These are phyloP conservation scores for Monascus purpureus DNA, from an alignment of 495 filamentous ascomycete genomes.

Conservation along the genomic window DNA sequence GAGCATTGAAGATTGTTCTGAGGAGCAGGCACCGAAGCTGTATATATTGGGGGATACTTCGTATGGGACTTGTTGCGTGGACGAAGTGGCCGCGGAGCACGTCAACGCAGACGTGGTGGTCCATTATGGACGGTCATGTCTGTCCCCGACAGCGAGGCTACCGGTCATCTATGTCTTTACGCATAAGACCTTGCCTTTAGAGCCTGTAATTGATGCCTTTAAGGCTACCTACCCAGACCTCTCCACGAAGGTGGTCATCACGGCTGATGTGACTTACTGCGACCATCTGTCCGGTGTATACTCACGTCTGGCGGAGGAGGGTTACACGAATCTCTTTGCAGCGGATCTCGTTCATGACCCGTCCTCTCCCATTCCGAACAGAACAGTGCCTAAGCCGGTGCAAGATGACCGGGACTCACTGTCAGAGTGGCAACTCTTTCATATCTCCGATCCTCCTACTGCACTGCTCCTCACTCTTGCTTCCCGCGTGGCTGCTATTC, in stretches of 20 bases:
- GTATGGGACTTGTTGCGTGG: slow-evolving; percentile 93
- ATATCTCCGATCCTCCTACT: slow-evolving; percentile 74
- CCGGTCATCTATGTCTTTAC: slow-evolving; percentile 94
- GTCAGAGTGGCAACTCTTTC: slow-evolving; percentile 66
- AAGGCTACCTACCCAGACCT: slow-evolving; percentile 50
- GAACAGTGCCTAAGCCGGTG: slow-evolving; percentile 43
- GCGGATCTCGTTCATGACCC: slow-evolving; percentile 69
- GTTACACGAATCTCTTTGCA: slow-evolving; percentile 55
- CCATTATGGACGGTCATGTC: slow-evolving; percentile 85
- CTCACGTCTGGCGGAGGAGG: slow-evolving; percentile 34
- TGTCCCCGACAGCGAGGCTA: slow-evolving; percentile 78
- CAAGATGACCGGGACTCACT: slow-evolving; percentile 36
- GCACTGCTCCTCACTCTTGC: slow-evolving; percentile 77
- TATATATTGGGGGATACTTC: slow-evolving; percentile 93
- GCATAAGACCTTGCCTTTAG: slow-evolving; percentile 43
- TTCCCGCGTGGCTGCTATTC: slow-evolving; percentile 61
- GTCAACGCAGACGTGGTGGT: slow-evolving; percentile 81
- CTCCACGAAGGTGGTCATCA: slow-evolving; percentile 54
- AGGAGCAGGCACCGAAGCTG: slow-evolving; percentile 35
- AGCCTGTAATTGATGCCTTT: slow-evolving; percentile 46
- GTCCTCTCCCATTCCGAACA: slow-evolving; percentile 73
- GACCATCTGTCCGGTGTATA: slow-evolving; percentile 48
- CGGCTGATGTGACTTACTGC: slow-evolving; percentile 81
- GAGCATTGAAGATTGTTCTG: slow-evolving; percentile 13
- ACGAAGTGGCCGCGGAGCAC: slow-evolving; percentile 94